Conservation (phyloP, 108 stramenopile genomes). For the Nitzschia sp. region DNA sequence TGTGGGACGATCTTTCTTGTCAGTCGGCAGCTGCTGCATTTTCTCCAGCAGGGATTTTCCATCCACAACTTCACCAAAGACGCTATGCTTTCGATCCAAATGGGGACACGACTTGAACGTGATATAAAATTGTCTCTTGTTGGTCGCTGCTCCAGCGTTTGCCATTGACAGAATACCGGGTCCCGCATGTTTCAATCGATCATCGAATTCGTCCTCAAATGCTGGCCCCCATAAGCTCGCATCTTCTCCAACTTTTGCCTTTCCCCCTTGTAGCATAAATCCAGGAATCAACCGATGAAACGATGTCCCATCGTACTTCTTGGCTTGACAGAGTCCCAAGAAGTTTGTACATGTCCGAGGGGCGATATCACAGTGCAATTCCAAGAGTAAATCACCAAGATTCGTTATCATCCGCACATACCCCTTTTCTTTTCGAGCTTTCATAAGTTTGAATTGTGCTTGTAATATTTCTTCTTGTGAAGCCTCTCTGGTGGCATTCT, state of each 20-base stretch:
- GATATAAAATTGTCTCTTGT: constrained; percentile 95
- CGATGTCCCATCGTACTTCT: constrained; percentile 84
- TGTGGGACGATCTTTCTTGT: constrained; percentile 73
- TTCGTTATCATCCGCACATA: constrained; percentile 85
- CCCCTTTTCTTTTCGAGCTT: constrained; percentile 61
- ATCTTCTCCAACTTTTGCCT: constrained; percentile 63
- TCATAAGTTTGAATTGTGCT: constrained; percentile 71
- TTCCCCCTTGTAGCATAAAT: constrained; percentile 97
- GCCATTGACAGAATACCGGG: constrained; percentile 92
- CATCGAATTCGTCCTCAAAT: constrained; percentile 95
- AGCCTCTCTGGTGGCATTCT: constrained; percentile 67
- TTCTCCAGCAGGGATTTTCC: constrained; percentile 63
- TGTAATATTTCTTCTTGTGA: constrained; percentile 87
- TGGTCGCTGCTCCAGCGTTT: constrained; percentile 91
- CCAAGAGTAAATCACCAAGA: constrained; percentile 86
- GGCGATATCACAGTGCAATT: constrained; percentile 93
- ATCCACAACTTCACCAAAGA: constrained; percentile 93
- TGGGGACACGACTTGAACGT: constrained; percentile 86
- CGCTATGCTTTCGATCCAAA: constrained; percentile 95
- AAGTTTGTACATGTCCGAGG: constrained; percentile 93
- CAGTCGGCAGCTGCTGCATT: constrained; percentile 51
- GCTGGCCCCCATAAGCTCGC: constrained; percentile 74
- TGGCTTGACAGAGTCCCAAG: constrained; percentile 74
- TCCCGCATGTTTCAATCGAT: constrained; percentile 69
- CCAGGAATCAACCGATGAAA: constrained; percentile 92